Conservation (phyloP, 805 yeast species). For the Schwanniomyces vanrijiae region DNA sequence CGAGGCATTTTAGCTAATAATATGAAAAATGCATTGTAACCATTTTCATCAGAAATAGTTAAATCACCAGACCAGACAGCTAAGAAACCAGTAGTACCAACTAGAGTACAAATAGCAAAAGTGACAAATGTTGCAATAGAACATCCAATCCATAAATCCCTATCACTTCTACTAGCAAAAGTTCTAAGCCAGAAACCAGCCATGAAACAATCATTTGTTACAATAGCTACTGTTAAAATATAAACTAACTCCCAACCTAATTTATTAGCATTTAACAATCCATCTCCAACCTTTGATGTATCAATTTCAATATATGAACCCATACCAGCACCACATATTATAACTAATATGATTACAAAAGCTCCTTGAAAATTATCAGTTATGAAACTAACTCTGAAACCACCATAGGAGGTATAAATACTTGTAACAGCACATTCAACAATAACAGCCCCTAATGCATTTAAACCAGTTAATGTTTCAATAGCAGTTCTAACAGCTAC, state of each 20-base stretch:
- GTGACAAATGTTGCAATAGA: slow-evolving; percentile 70
- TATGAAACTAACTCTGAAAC: slow-evolving; percentile 82
- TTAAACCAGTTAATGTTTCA: slow-evolving; percentile 71
- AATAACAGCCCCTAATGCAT: slow-evolving; percentile 78
- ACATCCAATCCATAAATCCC: slow-evolving; percentile 74
- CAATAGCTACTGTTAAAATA: slow-evolving; percentile 80
- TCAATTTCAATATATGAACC: slow-evolving; percentile 73
- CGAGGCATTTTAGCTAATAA: slow-evolving; percentile 71
- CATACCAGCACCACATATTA: slow-evolving; percentile 76
- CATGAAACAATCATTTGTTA: slow-evolving; percentile 86
- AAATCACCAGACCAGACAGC: slow-evolving; percentile 89
- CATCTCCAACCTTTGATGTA: slow-evolving; percentile 59
- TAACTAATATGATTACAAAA: slow-evolving; percentile 62
- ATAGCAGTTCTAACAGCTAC: slow-evolving; percentile 79
- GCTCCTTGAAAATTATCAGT: slow-evolving; percentile 87
- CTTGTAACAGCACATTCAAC: slow-evolving; percentile 87
- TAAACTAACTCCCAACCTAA: slow-evolving; percentile 90
- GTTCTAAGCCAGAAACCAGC: slow-evolving; percentile 95
- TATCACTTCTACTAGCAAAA: slow-evolving; percentile 79
- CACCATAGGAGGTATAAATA: slow-evolving; percentile 84
- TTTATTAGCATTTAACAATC: slow-evolving; percentile 61
- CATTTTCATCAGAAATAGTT: slow-evolving; percentile 50
- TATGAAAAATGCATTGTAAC: slow-evolving; percentile 70
- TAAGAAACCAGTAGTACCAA: slow-evolving; percentile 80
- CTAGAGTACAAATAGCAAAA: slow-evolving; percentile 62